Percentiles rank a stretch among this genome's conserved stretches.
Conservation (phyloP, 2,329 filamentous ascomycete species). For the Epichloe festucae region DNA sequence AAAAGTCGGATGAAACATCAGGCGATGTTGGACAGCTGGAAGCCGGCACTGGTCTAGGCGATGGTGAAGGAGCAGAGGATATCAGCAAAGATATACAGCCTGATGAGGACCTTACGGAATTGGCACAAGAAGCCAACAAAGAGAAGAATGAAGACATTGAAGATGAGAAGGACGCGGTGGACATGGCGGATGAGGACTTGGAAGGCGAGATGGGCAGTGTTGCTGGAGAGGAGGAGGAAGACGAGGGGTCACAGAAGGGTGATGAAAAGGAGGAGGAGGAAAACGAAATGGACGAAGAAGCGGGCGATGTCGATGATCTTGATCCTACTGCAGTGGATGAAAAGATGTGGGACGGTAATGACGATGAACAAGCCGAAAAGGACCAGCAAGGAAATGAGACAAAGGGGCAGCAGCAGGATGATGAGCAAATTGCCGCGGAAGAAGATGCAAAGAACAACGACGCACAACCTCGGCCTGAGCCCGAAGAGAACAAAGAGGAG, state of each 20-base stretch:
- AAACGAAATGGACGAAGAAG: constrained; percentile 77
- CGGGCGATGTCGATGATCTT: constrained; percentile 80
- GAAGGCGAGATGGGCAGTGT: constrained; percentile 66
- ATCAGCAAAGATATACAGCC: constrained; percentile 94
- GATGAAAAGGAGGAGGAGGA: constrained; percentile 52
- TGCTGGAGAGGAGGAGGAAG: constrained; percentile 48
- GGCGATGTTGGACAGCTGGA: constrained; percentile 70
- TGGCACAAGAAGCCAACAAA: constrained; percentile 72
- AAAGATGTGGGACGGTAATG: constrained; percentile 94
- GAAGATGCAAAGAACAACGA: constrained; percentile 39
- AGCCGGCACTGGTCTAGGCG: constrained; percentile 82
- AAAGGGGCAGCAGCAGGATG: constrained; percentile 53
- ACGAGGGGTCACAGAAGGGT: constrained; percentile 46
- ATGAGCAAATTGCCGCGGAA: constrained; percentile 46
- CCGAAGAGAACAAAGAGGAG: constrained; percentile 27
- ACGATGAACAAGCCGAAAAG: constrained; percentile 68
- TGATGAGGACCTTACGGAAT: constrained; percentile 83
- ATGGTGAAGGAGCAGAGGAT: constrained; percentile 89
- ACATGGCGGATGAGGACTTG: constrained; percentile 84
- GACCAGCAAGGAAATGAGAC: constrained; percentile 65
- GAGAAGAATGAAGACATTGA: constrained; percentile 55
- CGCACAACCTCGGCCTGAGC: constrained; percentile 31
- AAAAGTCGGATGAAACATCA: constrained; percentile 59
- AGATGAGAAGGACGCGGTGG: constrained; percentile 74
- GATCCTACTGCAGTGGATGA: constrained; percentile 88